Conservation (phyloP, 371 early-diverging fungal species). For the Lichtheimia ornata region DNA sequence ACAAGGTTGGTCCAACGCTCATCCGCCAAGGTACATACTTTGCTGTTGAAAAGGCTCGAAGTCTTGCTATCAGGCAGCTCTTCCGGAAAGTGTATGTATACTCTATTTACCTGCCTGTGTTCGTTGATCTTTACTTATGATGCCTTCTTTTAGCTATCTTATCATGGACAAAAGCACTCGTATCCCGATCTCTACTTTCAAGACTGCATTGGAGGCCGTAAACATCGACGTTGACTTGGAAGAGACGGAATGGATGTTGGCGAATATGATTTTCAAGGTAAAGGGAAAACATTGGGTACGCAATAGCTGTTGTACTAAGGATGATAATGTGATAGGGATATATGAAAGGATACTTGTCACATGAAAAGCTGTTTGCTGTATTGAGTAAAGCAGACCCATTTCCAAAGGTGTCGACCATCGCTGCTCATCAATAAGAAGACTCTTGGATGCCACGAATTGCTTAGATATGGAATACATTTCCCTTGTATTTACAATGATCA, state of each 20-base stretch:
- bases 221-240: constrained; percentile 45
- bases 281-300: background rate
- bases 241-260: constrained; percentile 62
- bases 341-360: constrained; percentile 87
- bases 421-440: no score
- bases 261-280: constrained; percentile 81
- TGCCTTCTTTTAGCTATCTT: constrained; percentile 45
- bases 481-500: no score
- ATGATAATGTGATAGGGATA: constrained; percentile 54
- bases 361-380: constrained; percentile 78
- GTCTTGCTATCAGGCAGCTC: constrained; percentile 71
- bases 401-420: constrained; percentile 40
- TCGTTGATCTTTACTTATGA: constrained; percentile 3
- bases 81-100: constrained; percentile 75
- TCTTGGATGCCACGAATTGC: no score
- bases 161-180: constrained; percentile 47
- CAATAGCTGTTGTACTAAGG: background rate
- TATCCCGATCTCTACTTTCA: constrained; percentile 57
- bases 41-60: constrained; percentile 75
- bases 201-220: constrained; percentile 52
- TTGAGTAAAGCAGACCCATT: constrained; percentile 79
- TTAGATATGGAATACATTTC: no score
- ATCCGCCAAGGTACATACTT: constrained; percentile 73
- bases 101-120: background rate
- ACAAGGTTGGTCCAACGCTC: constrained; percentile 52